Evolutionary conservation across 495 filamentous ascomycete genomes (phyloP).

Genomic region (Hypomontagnella submonticulosa): DNA sequence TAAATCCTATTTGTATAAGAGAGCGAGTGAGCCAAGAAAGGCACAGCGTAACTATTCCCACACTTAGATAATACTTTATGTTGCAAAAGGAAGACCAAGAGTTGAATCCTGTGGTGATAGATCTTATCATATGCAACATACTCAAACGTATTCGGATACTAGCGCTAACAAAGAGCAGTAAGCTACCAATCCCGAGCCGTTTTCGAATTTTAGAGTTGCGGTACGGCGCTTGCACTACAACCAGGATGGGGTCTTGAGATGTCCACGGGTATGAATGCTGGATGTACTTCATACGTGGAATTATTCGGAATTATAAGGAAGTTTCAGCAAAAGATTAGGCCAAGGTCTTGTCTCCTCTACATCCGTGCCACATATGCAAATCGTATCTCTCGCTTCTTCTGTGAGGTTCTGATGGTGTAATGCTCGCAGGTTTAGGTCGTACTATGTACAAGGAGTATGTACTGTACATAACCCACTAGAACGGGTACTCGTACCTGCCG

Average conservation of each 20-base stretch:
- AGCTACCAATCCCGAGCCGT: constrained; percentile 20
- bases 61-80: too few species aligned
- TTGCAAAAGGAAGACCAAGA: background rate
- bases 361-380: background rate
- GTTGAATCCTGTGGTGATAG: too few species aligned
- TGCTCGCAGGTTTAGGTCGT: too few species aligned
- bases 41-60: too few species aligned
- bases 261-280: too few species aligned
- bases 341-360: background rate
- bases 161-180: constrained; percentile 21
- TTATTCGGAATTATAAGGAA: too few species aligned
- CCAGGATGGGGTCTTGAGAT: too few species aligned
- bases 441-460: constrained; percentile 8
- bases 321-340: too few species aligned
- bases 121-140: constrained; percentile 22
- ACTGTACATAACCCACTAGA: constrained; percentile 9
- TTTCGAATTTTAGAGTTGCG: constrained; percentile 41
- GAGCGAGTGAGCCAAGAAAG: too few species aligned
- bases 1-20: too few species aligned
- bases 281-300: too few species aligned
- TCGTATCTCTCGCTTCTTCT: constrained; percentile 11
- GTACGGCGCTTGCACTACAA: constrained; percentile 35
- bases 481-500: constrained; percentile 2
- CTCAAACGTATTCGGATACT: constrained; percentile 16
- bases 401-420: constrained; percentile 1